A percentile compares a stretch with the other conserved stretches of the same genome.
phyloP scores from a whole-genome alignment of 192 early-diverging fungal genomes.

The Funneliformis mosseae region DNA sequence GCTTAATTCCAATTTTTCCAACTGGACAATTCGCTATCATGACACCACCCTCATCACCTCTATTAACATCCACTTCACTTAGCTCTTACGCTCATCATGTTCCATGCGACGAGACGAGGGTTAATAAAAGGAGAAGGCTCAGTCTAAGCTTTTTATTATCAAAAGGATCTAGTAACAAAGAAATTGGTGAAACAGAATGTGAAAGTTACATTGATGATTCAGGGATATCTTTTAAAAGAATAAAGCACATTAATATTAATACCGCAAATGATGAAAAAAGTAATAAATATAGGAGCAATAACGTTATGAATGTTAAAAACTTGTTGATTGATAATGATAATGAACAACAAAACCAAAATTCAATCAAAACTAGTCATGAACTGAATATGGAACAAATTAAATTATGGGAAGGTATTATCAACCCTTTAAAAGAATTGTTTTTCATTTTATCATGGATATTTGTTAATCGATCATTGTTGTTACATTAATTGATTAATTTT shows the following conservation, averaged over 20 bases:
- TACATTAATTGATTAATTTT: not conserved
- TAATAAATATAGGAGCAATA: not conserved
- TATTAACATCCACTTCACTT: not conserved
- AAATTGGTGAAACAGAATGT: too few relatives aligned
- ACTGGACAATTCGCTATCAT: not conserved
- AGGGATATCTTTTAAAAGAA: too few relatives aligned
- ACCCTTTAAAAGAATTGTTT: not conserved
- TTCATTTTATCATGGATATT: not conserved
- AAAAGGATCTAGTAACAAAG: not conserved
- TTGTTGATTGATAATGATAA: constrained; percentile 7
- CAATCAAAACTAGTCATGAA: not conserved
- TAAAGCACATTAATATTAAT: not conserved
- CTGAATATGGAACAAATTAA: not conserved
- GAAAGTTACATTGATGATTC: too few relatives aligned
- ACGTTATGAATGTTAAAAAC: constrained; percentile 26
- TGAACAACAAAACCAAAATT: not conserved
- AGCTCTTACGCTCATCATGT: not conserved
- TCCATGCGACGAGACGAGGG: not conserved
- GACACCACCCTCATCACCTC: not conserved
- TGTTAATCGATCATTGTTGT: not conserved
- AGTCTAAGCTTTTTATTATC: not conserved
- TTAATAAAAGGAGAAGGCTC: not conserved
- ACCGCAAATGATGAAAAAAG: not conserved
- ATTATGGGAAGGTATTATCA: not conserved
- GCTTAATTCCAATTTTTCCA: not conserved